Evolutionary conservation across 352 stramenopile species (phyloP).

Genomic region (Globisporangium alternatum): DNA sequence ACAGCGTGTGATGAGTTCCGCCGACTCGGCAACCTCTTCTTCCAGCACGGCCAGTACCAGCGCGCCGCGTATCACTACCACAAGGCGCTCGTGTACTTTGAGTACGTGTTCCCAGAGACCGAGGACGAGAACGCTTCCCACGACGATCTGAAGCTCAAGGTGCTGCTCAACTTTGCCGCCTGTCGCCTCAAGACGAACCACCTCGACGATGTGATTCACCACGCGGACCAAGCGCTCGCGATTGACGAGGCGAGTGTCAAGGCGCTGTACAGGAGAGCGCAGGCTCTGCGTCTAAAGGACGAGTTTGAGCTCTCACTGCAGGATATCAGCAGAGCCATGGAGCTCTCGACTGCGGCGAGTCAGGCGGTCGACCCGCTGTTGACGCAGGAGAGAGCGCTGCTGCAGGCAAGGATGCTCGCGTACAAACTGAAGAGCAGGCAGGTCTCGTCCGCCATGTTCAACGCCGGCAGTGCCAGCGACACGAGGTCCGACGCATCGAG

Average conservation of each 20-base stretch:
- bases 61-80: slow-evolving; percentile 81
- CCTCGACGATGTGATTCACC: slow-evolving; percentile 67
- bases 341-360: slow-evolving; percentile 10
- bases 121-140: slow-evolving; percentile 46
- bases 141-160: slow-evolving; percentile 49
- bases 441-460: slow-evolving; percentile 76
- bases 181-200: slow-evolving; percentile 74
- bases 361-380: slow-evolving; percentile 34
- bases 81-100: slow-evolving; percentile 81
- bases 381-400: slow-evolving; percentile 50
- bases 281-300: slow-evolving; percentile 61
- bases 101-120: slow-evolving; percentile 81
- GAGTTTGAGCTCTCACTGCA: slow-evolving; percentile 57
- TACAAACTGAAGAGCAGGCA: slow-evolving; percentile 69
- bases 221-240: slow-evolving; percentile 54
- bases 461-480: slow-evolving; percentile 16
- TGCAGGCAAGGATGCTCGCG: slow-evolving; percentile 65
- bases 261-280: slow-evolving; percentile 63
- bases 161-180: slow-evolving; percentile 74
- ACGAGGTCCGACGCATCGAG: background rate
- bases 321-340: slow-evolving; percentile 45
- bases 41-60: slow-evolving; percentile 76
- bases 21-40: slow-evolving; percentile 70
- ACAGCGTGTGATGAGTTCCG: slow-evolving; percentile 63
- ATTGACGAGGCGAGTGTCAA: slow-evolving; percentile 59